A percentile compares a stretch with the other conserved stretches of the same genome.
Evolutionary conservation across 2,329 filamentous ascomycete genomes (phyloP).

Genomic region (Claviceps digitariae): DNA sequence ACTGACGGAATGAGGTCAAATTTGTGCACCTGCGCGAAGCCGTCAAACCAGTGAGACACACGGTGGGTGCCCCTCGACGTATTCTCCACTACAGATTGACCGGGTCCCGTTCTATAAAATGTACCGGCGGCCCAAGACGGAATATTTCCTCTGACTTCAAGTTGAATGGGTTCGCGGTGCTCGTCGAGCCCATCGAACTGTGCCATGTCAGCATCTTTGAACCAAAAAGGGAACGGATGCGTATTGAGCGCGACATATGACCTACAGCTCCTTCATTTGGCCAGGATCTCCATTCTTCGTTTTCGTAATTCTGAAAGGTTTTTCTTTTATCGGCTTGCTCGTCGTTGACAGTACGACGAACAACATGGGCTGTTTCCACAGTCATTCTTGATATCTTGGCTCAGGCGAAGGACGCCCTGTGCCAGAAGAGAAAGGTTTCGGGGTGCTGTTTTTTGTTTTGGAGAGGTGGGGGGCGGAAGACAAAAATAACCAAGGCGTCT

Average conservation of each 20-base stretch:
- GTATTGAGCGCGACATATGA: neutral
- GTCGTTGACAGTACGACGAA: conserved; percentile 15
- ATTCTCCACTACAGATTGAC: conserved; percentile 45
- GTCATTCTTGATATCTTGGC: neutral
- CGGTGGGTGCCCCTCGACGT: conserved; percentile 45
- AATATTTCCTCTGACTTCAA: conserved; percentile 51
- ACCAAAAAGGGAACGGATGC: neutral
- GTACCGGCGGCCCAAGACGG: conserved; percentile 58
- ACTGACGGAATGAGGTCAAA: conserved; percentile 49
- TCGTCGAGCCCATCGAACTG: conserved; percentile 58
- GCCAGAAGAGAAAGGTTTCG: neutral
- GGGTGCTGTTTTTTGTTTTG: neutral
- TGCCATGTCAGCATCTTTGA: neutral
- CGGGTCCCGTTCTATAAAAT: conserved; percentile 63
- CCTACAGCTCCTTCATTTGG: conserved; percentile 34
- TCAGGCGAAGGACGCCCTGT: neutral
- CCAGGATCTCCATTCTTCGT: conserved; percentile 27
- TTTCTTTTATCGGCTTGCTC: conserved; percentile 14
- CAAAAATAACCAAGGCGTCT: neutral
- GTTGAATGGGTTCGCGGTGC: conserved; percentile 48
- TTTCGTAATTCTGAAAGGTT: conserved; percentile 14
- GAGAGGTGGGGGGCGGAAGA: too few species aligned
- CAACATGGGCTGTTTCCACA: conserved; percentile 14
- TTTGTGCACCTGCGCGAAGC: conserved; percentile 55
- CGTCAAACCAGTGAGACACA: conserved; percentile 71